Evolutionary conservation across 1,139 yeast genomes (phyloP).

Genomic region (Geotrichum restrictum): DNA sequence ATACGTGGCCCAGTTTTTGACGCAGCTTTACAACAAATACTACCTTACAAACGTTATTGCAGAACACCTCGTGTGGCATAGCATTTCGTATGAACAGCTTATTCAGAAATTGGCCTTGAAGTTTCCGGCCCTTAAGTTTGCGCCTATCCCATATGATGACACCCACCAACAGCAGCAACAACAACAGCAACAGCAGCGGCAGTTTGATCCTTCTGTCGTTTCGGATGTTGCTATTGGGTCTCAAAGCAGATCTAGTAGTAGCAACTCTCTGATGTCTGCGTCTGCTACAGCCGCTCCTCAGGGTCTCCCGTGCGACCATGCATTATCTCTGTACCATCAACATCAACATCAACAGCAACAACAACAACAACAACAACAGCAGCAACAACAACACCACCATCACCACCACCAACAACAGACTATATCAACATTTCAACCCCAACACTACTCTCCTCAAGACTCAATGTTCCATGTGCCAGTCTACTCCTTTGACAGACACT

Average conservation of each 20-base stretch:
- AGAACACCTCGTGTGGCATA: slow-evolving; percentile 2
- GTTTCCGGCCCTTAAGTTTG: slow-evolving; percentile 8
- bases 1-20: slow-evolving; percentile 10
- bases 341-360: not conserved
- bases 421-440: not conserved
- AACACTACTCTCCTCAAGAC: not conserved
- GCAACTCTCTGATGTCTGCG: too few relatives aligned
- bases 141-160: slow-evolving; percentile 2
- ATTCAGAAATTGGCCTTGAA: not conserved
- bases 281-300: too few relatives aligned
- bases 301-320: too few relatives aligned
- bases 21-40: slow-evolving; percentile 12
- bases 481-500: not conserved
- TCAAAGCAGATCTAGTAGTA: too few relatives aligned
- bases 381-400: not conserved
- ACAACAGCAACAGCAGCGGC: not conserved
- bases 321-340: not conserved
- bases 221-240: too few relatives aligned
- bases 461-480: not conserved
- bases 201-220: too few relatives aligned
- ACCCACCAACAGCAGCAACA: not conserved
- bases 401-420: not conserved
- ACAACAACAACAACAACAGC: too few relatives aligned
- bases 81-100: not conserved
- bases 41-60: slow-evolving; percentile 10